These are phyloP conservation scores for Leucosporidium scottii DNA, from an alignment of 768 basidiomycete species.

Conservation along the genomic window DNA sequence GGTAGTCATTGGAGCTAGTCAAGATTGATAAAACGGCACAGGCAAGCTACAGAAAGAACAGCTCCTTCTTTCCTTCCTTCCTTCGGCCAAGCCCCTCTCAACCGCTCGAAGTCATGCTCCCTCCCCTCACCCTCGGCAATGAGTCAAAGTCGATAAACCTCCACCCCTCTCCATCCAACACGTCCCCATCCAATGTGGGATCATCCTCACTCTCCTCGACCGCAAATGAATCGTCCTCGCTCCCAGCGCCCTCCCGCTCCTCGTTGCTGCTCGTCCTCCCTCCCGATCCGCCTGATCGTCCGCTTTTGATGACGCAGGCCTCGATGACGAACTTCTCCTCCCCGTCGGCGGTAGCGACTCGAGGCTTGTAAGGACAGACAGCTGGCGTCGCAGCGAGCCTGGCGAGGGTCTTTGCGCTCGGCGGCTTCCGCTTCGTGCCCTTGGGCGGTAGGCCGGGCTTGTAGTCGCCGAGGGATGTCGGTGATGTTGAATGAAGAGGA, in stretches of 20 bases:
- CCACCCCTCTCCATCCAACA: not conserved
- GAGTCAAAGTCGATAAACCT: slow-evolving; percentile 6
- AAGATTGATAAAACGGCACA: too few species aligned
- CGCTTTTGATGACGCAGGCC: slow-evolving; percentile 4
- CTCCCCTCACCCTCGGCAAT: not conserved
- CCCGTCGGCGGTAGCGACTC: slow-evolving; percentile 6
- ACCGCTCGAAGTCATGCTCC: too few species aligned
- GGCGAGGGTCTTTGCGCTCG: not conserved
- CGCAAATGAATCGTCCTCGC: not conserved
- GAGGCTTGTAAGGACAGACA: slow-evolving; percentile 2
- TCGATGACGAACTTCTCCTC: slow-evolving; percentile 18
- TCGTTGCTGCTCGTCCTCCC: too few species aligned
- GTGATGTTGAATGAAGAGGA: not conserved
- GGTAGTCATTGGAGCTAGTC: too few species aligned
- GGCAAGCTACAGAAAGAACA: too few species aligned
- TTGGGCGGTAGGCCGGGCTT: not conserved
- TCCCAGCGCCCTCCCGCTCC: not conserved
- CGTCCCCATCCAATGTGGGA: not conserved
- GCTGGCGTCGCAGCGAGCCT: not conserved
- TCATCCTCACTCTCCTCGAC: not conserved
- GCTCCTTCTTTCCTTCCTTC: too few species aligned
- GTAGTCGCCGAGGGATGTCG: not conserved
- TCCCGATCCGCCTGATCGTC: not conserved
- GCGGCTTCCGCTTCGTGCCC: not conserved
- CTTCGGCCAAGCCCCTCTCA: too few species aligned